phyloP scores from a whole-genome alignment of 1,284 basidiomycete genomes.

The Calocybe gambosa region DNA sequence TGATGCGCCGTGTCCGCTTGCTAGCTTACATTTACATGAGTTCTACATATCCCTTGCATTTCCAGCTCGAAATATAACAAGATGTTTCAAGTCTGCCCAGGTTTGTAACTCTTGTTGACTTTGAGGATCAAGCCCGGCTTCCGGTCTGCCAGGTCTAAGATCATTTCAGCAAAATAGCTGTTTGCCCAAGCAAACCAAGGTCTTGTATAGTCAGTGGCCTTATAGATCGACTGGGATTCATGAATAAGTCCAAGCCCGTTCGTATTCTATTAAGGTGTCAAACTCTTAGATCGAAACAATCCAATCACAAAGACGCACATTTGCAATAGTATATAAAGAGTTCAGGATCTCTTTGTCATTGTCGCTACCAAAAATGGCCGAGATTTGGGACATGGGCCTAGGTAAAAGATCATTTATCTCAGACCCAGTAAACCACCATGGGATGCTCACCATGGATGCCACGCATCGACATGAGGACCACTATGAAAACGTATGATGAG shows the following conservation, averaged over 20 bases:
- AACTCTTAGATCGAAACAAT: slow-evolving; percentile 1
- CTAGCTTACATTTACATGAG: not conserved
- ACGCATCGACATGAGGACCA: slow-evolving; percentile 68
- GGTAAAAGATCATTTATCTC: not conserved
- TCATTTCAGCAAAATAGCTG: slow-evolving; percentile 76
- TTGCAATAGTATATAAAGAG: slow-evolving; percentile 56
- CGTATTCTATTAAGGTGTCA: slow-evolving; percentile 66
- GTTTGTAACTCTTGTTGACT: slow-evolving; percentile 43
- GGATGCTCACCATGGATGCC: slow-evolving; percentile 55
- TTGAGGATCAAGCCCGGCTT: slow-evolving; percentile 67
- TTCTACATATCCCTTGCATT: too few species aligned
- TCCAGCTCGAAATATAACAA: too few species aligned
- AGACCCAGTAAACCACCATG: not conserved
- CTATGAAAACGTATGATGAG: slow-evolving; percentile 26
- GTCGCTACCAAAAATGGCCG: slow-evolving; percentile 67
- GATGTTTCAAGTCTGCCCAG: slow-evolving; percentile 26
- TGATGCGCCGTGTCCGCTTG: not conserved
- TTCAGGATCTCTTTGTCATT: slow-evolving; percentile 61
- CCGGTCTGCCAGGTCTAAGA: slow-evolving; percentile 66
- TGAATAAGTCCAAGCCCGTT: slow-evolving; percentile 72
- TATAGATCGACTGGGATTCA: slow-evolving; percentile 64
- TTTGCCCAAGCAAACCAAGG: slow-evolving; percentile 83
- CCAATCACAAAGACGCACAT: slow-evolving; percentile 36
- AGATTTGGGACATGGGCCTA: slow-evolving; percentile 76
- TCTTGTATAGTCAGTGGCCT: slow-evolving; percentile 55